phyloP scores from a whole-genome alignment of 2,329 filamentous ascomycete species.

The Didymosphaeria variabile region DNA sequence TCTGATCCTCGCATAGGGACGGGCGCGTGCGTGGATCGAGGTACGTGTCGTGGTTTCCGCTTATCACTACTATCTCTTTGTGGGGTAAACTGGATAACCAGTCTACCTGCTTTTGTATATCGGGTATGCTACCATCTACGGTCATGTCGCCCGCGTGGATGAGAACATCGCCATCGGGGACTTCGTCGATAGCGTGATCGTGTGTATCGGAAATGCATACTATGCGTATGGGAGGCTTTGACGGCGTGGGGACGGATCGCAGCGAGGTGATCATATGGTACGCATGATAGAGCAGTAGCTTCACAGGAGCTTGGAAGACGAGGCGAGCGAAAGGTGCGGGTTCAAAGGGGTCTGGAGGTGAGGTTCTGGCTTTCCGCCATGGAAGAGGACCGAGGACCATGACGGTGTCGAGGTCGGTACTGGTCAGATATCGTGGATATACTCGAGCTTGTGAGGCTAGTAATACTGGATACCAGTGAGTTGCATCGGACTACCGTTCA shows the following conservation, averaged over 20 bases:
- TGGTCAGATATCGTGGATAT: constrained; percentile 13
- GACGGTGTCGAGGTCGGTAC: constrained; percentile 14
- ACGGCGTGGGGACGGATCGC: constrained; percentile 70
- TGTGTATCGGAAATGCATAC: constrained; percentile 95
- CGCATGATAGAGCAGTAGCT: constrained; percentile 67
- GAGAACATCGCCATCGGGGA: constrained; percentile 83
- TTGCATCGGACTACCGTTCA: not conserved
- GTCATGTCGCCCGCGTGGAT: constrained; percentile 91
- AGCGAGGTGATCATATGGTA: constrained; percentile 73
- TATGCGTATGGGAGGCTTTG: constrained; percentile 71
- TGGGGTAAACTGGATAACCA: constrained; percentile 82
- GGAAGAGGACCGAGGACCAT: constrained; percentile 43
- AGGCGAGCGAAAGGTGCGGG: constrained; percentile 66
- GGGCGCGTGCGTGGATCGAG: constrained; percentile 74
- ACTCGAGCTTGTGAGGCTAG: no score
- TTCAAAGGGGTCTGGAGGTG: constrained; percentile 51
- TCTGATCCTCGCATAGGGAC: constrained; percentile 61
- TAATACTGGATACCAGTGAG: not conserved
- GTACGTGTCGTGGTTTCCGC: constrained; percentile 89
- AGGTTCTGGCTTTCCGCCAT: constrained; percentile 34
- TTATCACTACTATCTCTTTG: constrained; percentile 80
- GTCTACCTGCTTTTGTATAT: constrained; percentile 84
- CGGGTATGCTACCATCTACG: constrained; percentile 72
- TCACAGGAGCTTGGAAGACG: constrained; percentile 72
- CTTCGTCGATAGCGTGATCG: constrained; percentile 63